These are phyloP conservation scores for Rehmannia glutinosa DNA, from an alignment of 257 asterid species.

Conservation along the genomic window DNA sequence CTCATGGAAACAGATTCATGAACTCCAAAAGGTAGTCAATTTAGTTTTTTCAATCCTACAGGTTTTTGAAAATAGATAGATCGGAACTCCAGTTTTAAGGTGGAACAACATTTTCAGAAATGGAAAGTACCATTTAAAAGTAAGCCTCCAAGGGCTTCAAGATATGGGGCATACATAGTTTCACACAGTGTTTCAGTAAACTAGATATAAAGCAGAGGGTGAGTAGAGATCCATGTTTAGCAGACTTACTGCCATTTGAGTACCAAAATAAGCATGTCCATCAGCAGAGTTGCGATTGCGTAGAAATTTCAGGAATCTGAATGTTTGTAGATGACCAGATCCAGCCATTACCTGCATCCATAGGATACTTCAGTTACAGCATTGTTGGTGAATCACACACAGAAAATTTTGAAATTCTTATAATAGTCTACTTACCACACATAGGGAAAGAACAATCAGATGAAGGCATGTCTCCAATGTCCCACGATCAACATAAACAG, in stretches of 20 bases:
- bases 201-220: not conserved
- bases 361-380: conserved; percentile 17
- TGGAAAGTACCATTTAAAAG: not conserved
- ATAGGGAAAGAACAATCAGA: conserved; percentile 87
- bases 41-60: not conserved
- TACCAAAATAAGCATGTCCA: conserved; percentile 70
- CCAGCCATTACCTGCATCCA: conserved; percentile 94
- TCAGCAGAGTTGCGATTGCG: conserved; percentile 75
- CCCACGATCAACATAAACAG: conserved; percentile 80
- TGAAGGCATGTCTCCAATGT: conserved; percentile 95
- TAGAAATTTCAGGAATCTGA: conserved; percentile 81
- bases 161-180: not conserved
- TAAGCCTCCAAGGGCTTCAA: not conserved
- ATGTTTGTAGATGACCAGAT: conserved; percentile 88
- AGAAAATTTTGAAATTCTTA: not conserved
- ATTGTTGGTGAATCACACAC: not conserved
- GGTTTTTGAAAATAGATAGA: too few species aligned
- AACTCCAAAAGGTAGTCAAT: not conserved
- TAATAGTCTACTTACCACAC: conserved; percentile 60
- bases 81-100: not conserved
- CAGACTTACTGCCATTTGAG: conserved; percentile 86
- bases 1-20: not conserved
- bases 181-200: not conserved
- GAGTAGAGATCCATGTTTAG: conserved; percentile 16
- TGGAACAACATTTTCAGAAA: too few species aligned